Percentiles rank a stretch among this genome's conserved stretches.
Evolutionary conservation across 2,329 filamentous ascomycete genomes (phyloP).

Genomic region (Claviceps sp.): DNA sequence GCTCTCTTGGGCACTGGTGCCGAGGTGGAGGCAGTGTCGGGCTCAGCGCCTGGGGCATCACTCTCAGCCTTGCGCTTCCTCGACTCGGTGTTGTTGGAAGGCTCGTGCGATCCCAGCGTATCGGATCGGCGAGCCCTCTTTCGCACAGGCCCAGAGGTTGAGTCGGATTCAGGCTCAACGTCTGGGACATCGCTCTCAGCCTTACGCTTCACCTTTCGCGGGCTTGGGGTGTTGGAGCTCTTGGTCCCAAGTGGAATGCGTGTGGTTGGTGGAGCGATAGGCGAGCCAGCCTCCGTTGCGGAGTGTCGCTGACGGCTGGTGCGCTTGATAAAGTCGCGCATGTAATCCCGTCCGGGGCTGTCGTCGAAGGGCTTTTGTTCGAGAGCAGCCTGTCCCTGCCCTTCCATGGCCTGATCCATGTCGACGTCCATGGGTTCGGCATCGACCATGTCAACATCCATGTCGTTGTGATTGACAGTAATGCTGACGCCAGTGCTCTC

Average conservation of each 20-base stretch:
- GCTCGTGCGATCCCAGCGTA: too few relatives aligned
- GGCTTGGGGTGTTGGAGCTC: constrained; percentile 23
- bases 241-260: constrained; percentile 20
- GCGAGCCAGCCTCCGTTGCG: constrained; percentile 19
- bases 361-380: constrained; percentile 12
- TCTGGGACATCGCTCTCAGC: constrained; percentile 11
- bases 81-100: too few relatives aligned
- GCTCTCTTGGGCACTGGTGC: constrained; percentile 14
- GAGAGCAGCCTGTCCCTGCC: not conserved
- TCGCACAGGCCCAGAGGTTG: constrained; percentile 9
- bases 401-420: not conserved
- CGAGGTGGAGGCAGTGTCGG: constrained; percentile 11
- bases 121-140: constrained; percentile 13
- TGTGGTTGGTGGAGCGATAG: constrained; percentile 13
- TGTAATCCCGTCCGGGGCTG: constrained; percentile 21
- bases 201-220: constrained; percentile 20
- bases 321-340: constrained; percentile 23
- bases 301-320: constrained; percentile 16
- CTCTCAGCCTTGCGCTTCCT: not conserved
- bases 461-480: not conserved
- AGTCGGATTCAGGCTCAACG: constrained; percentile 11
- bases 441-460: too few relatives aligned
- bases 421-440: too few relatives aligned
- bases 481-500: not conserved
- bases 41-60: constrained; percentile 7